A percentile compares a stretch with the other conserved stretches of the same genome.
These are phyloP conservation scores for Secale cereale DNA, from an alignment of 176 grass and related monocot species.

Conservation along the genomic window DNA sequence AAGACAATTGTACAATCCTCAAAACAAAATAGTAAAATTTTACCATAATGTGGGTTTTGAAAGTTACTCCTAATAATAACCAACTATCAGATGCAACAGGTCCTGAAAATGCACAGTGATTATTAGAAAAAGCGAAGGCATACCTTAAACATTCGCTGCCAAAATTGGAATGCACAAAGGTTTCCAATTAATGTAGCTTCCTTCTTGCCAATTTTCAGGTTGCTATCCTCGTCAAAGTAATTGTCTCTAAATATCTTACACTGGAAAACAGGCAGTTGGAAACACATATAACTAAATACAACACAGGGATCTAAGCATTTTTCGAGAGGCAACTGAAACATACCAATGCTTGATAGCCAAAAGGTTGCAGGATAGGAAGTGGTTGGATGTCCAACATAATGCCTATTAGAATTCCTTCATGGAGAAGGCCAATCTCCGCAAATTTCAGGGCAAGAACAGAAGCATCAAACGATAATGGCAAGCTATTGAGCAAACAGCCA, in stretches of 20 bases:
- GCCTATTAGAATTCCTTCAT: conserved; percentile 74
- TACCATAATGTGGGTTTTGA: background rate
- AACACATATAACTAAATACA: conserved; percentile 25
- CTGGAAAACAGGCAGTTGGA: conserved; percentile 41
- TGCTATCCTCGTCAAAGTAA: conserved; percentile 55
- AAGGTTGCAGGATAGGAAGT: conserved; percentile 74
- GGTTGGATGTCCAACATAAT: conserved; percentile 89
- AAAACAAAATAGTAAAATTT: background rate
- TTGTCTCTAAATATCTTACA: conserved; percentile 54
- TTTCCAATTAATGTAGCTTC: conserved; percentile 74
- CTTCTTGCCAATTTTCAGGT: conserved; percentile 57
- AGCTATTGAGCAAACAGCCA: conserved; percentile 76
- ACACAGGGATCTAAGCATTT: background rate
- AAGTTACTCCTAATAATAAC: background rate
- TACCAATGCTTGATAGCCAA: conserved; percentile 83
- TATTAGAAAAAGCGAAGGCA: conserved; percentile 22
- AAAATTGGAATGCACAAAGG: conserved; percentile 92
- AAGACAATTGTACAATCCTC: background rate
- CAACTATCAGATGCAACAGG: conserved; percentile 9
- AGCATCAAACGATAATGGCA: conserved; percentile 85
- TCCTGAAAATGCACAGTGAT: background rate
- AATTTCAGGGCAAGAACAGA: conserved; percentile 76
- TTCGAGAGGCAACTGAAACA: background rate
- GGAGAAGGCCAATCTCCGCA: conserved; percentile 57
- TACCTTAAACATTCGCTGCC: conserved; percentile 92